Percentiles rank a stretch among this genome's conserved stretches.
phyloP scores from a whole-genome alignment of 352 stramenopile species.

The Pythium rishiriense region DNA sequence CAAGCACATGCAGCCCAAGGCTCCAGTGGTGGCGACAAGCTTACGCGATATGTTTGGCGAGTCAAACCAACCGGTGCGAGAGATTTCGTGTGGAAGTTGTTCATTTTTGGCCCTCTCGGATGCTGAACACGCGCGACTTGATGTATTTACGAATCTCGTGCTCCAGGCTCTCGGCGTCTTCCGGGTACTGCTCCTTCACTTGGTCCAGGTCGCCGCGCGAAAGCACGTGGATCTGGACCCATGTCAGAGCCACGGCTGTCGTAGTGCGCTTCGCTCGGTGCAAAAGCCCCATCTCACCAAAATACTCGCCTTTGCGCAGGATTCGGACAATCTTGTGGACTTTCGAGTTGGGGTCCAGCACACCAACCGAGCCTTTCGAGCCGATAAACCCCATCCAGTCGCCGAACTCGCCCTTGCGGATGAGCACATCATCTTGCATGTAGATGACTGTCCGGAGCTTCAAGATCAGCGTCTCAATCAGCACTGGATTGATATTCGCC shows the following conservation, averaged over 20 bases:
- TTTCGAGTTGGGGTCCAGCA: slow-evolving; percentile 55
- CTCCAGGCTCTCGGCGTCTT: slow-evolving; percentile 58
- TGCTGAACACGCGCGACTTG: slow-evolving; percentile 26
- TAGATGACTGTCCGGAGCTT: slow-evolving; percentile 76
- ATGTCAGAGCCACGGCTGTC: slow-evolving; percentile 66
- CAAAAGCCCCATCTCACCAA: slow-evolving; percentile 76
- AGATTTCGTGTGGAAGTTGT: too few species aligned
- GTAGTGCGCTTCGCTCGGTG: slow-evolving; percentile 66
- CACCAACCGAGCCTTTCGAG: slow-evolving; percentile 62
- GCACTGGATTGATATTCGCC: slow-evolving; percentile 56
- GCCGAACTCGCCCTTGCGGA: slow-evolving; percentile 74
- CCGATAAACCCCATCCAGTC: slow-evolving; percentile 87
- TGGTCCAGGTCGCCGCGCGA: slow-evolving; percentile 64
- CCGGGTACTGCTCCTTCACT: slow-evolving; percentile 69
- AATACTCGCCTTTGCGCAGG: slow-evolving; percentile 74
- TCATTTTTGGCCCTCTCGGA: background rate
- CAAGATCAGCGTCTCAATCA: slow-evolving; percentile 77
- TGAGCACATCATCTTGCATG: slow-evolving; percentile 80
- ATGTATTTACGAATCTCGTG: slow-evolving; percentile 79
- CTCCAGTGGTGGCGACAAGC: too few species aligned
- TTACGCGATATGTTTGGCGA: too few species aligned
- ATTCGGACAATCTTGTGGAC: slow-evolving; percentile 61
- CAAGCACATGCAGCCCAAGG: too few species aligned
- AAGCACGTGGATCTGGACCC: slow-evolving; percentile 77
- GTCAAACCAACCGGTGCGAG: too few species aligned